Evolutionary conservation across 2,329 filamentous ascomycete species (phyloP), one percentile per base, ranked within the genome.

Genomic region (Ophiobolus disseminans): DNA sequence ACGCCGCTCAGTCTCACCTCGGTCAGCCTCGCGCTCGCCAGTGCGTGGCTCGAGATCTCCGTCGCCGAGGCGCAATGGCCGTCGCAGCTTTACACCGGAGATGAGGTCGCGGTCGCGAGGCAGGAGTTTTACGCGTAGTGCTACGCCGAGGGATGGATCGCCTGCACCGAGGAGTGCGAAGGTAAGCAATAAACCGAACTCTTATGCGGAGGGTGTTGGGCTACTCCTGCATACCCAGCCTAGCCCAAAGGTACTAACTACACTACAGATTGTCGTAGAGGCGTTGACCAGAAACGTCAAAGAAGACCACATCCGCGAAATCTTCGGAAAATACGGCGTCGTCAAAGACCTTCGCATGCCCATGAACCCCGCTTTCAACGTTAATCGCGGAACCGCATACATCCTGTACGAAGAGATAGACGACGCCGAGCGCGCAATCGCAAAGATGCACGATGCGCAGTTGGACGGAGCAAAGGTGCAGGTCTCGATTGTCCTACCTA

Each of bases 371-470:
- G 83, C 87, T 58, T 94, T 89, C 78, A 88, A 89, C 72, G 91
- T 86, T 44, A 97, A 97, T 67, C 87, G 93, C 48, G 93, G 94
- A 37, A 96, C 91, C 21, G 94, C 93, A 23, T 97, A 97, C 72
- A 91, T 97, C 55, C 81, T 96, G 32, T 99, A 88, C 74, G 79
- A 85, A 44, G 81, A 88, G 58, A 84, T 91, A 57, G 80, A 83
- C 40, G 88, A 93, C 56, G 93, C 94, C 19, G 91, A 97, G 74
- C 81, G 86, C 11, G 94, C 94, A 21, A 95, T 97, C 62, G 86
- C 92, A 14, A 90, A 96, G 70, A 97, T 99, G 94, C 94, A 99
- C 73, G 94, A 99, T 76, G 91, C 90, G n/a, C 90, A 96, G 68
- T 77, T 96, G 21, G 92, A 97, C 72, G 91, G 91, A 41, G 85